A percentile compares a stretch with the other conserved stretches of the same genome.
Conservation (phyloP, 1,284 basidiomycete species). For the Marasmius oreades region DNA sequence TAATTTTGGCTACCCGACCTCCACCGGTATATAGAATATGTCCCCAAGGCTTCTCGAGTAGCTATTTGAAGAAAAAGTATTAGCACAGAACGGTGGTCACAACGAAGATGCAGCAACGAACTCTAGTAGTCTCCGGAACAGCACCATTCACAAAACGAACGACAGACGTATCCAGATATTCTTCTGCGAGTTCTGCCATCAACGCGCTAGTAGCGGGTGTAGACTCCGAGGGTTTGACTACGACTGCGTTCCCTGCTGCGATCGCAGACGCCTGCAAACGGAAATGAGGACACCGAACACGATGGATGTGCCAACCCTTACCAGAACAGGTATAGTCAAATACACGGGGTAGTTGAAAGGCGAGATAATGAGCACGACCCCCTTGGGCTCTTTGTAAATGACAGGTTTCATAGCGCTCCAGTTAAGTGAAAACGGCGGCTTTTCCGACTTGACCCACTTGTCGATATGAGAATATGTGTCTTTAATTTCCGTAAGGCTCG, state of each 20-base stretch:
- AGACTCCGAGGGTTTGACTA: constrained; percentile 84
- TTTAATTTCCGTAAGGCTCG: constrained; percentile 57
- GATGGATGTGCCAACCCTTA: constrained; percentile 27
- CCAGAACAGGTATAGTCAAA: constrained; percentile 51
- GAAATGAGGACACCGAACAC: constrained; percentile 1
- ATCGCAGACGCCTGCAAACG: constrained; percentile 64
- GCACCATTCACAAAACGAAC: constrained; percentile 76
- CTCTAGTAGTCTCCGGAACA: constrained; percentile 71
- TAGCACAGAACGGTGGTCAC: not conserved
- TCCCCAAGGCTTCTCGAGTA: constrained; percentile 84
- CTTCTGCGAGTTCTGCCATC: constrained; percentile 69
- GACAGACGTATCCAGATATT: constrained; percentile 78
- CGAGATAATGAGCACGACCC: constrained; percentile 63
- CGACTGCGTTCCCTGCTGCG: constrained; percentile 74
- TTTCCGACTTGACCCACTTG: constrained; percentile 74
- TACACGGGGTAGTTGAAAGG: constrained; percentile 65
- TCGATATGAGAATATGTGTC: constrained; percentile 66
- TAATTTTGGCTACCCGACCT: constrained; percentile 74
- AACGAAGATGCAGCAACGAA: constrained; percentile 20
- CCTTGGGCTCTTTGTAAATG: constrained; percentile 76
- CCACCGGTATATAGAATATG: constrained; percentile 73
- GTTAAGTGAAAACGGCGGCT: constrained; percentile 50
- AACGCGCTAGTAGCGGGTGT: constrained; percentile 63
- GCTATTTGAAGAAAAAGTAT: constrained; percentile 26
- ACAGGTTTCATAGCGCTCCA: constrained; percentile 56